Evolutionary conservation across 2,329 filamentous ascomycete genomes (phyloP).

Genomic region (Colletotrichum sp.): DNA sequence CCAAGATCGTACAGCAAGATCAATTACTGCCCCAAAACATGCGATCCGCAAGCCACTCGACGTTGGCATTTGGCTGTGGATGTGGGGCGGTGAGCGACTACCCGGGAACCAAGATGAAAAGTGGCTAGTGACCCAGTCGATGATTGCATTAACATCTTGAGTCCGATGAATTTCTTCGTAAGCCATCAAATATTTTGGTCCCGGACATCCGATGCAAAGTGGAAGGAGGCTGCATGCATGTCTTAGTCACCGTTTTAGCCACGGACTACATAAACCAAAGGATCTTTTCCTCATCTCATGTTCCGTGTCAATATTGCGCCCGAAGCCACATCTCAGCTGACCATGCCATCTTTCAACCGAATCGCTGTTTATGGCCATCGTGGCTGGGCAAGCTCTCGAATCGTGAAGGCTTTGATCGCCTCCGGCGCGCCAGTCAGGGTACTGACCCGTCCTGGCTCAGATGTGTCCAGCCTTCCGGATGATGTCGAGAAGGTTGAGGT

Average conservation of each 20-base stretch:
- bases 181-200: background rate
- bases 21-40: background rate
- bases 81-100: background rate
- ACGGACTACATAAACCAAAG: background rate
- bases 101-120: background rate
- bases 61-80: background rate
- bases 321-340: background rate
- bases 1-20: background rate
- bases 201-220: background rate
- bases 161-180: background rate
- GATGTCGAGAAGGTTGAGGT: background rate
- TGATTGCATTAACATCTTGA: too few species aligned
- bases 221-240: background rate
- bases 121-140: background rate
- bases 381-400: constrained; percentile 30
- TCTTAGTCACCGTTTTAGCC: background rate
- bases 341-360: background rate
- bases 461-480: constrained; percentile 25
- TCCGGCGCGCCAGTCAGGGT: constrained; percentile 29
- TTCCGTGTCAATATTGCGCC: background rate
- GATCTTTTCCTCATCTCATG: background rate
- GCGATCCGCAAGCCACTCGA: background rate
- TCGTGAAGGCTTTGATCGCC: constrained; percentile 26
- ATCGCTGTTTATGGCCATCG: constrained; percentile 33
- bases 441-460: constrained; percentile 29